These are phyloP conservation scores for Salicornia ramosissima DNA, from an alignment of 148 eudicot species.

Conservation along the genomic window DNA sequence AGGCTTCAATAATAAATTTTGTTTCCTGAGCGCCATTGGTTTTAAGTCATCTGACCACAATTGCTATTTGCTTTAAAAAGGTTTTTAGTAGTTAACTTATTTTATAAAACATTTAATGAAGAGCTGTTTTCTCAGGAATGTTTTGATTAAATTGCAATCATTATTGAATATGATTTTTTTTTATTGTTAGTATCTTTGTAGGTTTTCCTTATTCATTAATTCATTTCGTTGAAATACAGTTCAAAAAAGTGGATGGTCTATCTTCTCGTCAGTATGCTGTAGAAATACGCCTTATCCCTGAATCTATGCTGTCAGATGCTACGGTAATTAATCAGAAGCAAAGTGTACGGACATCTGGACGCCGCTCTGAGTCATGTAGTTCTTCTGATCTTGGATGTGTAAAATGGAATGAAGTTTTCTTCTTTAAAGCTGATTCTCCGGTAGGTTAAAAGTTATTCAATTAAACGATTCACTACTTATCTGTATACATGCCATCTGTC, in stretches of 20 bases:
- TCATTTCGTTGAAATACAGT: constrained; percentile 36
- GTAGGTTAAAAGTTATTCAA: constrained; percentile 38
- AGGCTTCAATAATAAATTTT: not conserved
- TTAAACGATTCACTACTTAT: not conserved
- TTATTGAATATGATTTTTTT: not conserved
- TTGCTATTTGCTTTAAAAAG: not conserved
- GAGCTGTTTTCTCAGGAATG: too few relatives aligned
- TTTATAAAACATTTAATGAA: not conserved
- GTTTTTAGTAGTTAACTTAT: not conserved
- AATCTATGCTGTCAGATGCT: constrained; percentile 37
- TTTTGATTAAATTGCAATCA: not conserved
- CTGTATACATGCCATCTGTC: not conserved
- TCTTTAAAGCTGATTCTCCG: constrained; percentile 74
- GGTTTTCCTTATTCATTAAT: constrained; percentile 9
- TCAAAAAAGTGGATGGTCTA: constrained; percentile 51
- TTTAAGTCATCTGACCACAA: not conserved
- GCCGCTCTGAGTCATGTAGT: constrained; percentile 36
- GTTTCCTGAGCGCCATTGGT: not conserved
- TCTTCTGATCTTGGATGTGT: constrained; percentile 56
- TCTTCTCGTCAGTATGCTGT: constrained; percentile 69
- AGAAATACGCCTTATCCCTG: constrained; percentile 48
- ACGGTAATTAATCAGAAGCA: constrained; percentile 53
- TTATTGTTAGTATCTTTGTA: constrained; percentile 5
- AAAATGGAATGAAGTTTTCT: constrained; percentile 86
- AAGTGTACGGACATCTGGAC: constrained; percentile 81